Percentiles rank a stretch among this genome's conserved stretches.
These are phyloP conservation scores for Cyberlindnera meyerae DNA, from an alignment of 805 yeast species.

Conservation along the genomic window DNA sequence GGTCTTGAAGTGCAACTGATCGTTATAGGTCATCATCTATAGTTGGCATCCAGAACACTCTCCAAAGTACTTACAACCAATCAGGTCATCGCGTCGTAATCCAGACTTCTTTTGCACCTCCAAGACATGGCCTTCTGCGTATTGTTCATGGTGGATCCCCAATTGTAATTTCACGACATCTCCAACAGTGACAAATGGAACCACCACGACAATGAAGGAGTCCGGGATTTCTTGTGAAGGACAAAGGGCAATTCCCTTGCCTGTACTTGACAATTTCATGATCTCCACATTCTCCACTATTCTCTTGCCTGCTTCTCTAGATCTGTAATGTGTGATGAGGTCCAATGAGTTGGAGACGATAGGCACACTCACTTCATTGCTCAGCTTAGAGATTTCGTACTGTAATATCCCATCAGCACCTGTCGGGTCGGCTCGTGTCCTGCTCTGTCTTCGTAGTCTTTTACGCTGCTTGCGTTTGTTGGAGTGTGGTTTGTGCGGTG, in stretches of 20 bases:
- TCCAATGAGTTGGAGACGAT: slow-evolving; percentile 3
- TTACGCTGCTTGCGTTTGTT: slow-evolving; percentile 2
- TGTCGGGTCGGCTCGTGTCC: slow-evolving; percentile 7
- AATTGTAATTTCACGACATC: slow-evolving; percentile 67
- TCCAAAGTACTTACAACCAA: slow-evolving; percentile 72
- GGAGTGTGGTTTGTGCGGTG: too few relatives aligned
- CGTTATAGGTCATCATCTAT: slow-evolving; percentile 67
- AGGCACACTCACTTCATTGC: background rate
- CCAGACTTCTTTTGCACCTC: slow-evolving; percentile 39
- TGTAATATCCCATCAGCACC: slow-evolving; percentile 6
- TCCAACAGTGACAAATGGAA: slow-evolving; percentile 85
- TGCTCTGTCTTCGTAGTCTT: slow-evolving; percentile 2
- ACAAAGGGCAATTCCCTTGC: slow-evolving; percentile 76
- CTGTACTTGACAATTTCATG: slow-evolving; percentile 49
- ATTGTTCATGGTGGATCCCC: slow-evolving; percentile 66
- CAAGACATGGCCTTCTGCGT: slow-evolving; percentile 69
- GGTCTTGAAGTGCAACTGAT: slow-evolving; percentile 68
- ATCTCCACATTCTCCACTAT: slow-evolving; percentile 32
- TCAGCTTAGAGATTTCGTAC: slow-evolving; percentile 7
- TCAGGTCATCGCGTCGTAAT: slow-evolving; percentile 47
- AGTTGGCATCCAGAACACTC: slow-evolving; percentile 92
- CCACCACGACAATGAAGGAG: slow-evolving; percentile 52
- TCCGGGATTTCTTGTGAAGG: slow-evolving; percentile 44
- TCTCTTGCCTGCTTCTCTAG: slow-evolving; percentile 2
- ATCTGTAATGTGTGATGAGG: slow-evolving; percentile 5